Base-by-base conservation (phyloP, 139 green algal species). In the Gonium pectorale region DNA sequence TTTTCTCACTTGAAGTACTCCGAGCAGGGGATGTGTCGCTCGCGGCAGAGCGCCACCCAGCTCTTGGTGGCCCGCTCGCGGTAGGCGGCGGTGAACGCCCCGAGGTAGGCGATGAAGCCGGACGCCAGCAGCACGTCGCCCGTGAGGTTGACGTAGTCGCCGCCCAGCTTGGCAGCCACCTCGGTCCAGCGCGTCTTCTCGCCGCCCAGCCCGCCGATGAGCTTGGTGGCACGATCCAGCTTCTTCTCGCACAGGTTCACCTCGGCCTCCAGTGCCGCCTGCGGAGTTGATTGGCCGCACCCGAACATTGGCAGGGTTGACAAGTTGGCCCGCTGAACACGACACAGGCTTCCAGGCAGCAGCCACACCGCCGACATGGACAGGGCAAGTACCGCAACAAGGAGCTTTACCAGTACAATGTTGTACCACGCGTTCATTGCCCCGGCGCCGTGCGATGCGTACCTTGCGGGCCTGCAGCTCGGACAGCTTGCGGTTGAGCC, bases 121-220 rank as follows among this genome's bases (percentile, higher is more conserved):
- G 84, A 78, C 26, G 86, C 85, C 44, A 96, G 87, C 52, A 96
- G 84, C 73, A 95, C 91, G 69, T 96, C 92, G 43, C 93, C 94
- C 19, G 89, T 94, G 27, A 96, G 93, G 80, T 93, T 94, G 46
- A 88, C 51, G 83, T 94, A 94, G 62, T 95, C 91, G 33, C 67
- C 74, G 41, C 79, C 79, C 59, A 96, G 90, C 73, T 87, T 86
- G 79, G 64, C 64, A 0, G 79, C 79, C 26, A 93, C 89, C 83
- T 92, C 80, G 15, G 88, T 93, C 94, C 94, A 96, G 31, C 93
- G 88, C 35, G 72, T 85, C 87, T 96, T 97, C 83, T 97, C 93
- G 4, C 94, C 94, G 52, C 93, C 92, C 66, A 96, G 89, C 7
- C 93, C 93, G 22, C 87, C 86, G 64, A 96, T 95, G 21, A 96